phyloP scores from a whole-genome alignment of 2,329 filamentous ascomycete genomes.

The Alternaria sp. region DNA sequence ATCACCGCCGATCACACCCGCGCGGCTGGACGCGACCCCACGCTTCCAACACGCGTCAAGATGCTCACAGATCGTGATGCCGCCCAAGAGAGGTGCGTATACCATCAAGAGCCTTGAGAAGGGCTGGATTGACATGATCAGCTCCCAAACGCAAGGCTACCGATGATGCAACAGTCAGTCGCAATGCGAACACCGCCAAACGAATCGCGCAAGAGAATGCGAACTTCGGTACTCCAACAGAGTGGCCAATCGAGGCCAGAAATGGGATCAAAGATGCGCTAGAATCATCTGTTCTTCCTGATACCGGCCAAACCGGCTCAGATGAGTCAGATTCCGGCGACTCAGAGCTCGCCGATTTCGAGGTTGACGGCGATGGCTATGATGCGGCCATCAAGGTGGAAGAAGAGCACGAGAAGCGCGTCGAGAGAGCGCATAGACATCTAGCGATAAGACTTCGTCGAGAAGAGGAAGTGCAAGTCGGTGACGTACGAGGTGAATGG shows the following conservation, averaged over 20 bases:
- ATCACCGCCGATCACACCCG: background rate
- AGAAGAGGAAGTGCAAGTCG: background rate
- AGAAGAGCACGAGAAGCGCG: background rate
- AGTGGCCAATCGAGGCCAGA: background rate
- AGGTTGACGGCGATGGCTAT: background rate
- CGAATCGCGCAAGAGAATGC: background rate
- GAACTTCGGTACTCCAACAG: background rate
- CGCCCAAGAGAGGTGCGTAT: background rate
- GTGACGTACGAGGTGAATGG: background rate
- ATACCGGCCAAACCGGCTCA: background rate
- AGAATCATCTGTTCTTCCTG: accelerated
- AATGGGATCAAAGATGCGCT: background rate
- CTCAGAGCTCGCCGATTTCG: background rate
- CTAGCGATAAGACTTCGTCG: background rate
- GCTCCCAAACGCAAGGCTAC: background rate
- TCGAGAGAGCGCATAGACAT: background rate
- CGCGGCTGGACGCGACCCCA: background rate
- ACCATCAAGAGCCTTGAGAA: no score
- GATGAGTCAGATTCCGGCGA: background rate
- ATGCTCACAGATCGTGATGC: background rate
- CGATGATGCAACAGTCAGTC: background rate
- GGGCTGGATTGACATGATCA: background rate
- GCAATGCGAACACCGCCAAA: background rate
- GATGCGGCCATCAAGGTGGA: background rate
- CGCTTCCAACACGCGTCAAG: background rate